These are phyloP conservation scores for Cyclotella distinguenda DNA, from an alignment of 108 stramenopile species.

Conservation along the genomic window DNA sequence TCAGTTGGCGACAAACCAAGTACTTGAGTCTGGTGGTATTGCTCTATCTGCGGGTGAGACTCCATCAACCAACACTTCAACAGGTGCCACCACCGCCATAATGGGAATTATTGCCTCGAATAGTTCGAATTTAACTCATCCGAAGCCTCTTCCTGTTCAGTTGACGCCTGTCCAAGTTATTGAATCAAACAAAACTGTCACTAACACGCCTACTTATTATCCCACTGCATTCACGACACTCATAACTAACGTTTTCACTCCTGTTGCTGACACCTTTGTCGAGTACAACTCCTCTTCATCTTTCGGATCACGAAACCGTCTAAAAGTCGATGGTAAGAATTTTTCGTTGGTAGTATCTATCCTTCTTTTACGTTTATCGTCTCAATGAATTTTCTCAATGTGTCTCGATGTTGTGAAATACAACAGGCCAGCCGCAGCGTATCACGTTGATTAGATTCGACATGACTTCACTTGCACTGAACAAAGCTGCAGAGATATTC, in stretches of 20 bases:
- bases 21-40: too few relatives aligned
- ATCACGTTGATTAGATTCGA: slow-evolving; percentile 25
- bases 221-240: background rate
- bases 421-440: background rate
- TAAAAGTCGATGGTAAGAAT: slow-evolving; percentile 28
- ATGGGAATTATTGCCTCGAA: too few relatives aligned
- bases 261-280: slow-evolving; percentile 25
- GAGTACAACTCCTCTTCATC: background rate
- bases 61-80: too few relatives aligned
- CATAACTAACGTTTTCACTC: background rate
- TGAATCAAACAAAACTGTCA: background rate
- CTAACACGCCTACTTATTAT: slow-evolving; percentile 8
- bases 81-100: too few relatives aligned
- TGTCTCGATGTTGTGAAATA: too few relatives aligned
- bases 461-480: background rate
- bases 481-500: slow-evolving; percentile 1
- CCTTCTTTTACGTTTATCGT: too few relatives aligned
- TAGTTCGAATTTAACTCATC: too few relatives aligned
- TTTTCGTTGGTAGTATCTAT: too few relatives aligned
- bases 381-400: too few relatives aligned
- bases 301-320: slow-evolving; percentile 1
- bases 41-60: too few relatives aligned
- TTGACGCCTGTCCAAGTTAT: background rate
- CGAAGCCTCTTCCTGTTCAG: background rate
- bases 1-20: too few relatives aligned